A percentile compares a stretch with the other conserved stretches of the same genome.
phyloP scores from a whole-genome alignment of 768 basidiomycete species.

The Paxillus rubicundulus region DNA sequence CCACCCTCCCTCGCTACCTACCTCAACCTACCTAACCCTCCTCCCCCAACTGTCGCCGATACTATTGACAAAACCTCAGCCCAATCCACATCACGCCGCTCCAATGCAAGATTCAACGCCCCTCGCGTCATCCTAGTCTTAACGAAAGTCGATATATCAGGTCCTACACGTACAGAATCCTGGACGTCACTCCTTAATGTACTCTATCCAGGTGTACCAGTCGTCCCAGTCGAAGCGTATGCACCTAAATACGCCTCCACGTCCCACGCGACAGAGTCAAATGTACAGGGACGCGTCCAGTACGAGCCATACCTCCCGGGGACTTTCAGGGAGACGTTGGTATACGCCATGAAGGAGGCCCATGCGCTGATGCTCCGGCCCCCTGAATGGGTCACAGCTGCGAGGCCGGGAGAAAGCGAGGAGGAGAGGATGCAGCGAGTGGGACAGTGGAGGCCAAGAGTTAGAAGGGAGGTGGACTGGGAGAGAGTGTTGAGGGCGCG shows the following conservation, averaged over 20 bases:
- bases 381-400: slow-evolving; percentile 52
- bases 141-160: slow-evolving; percentile 87
- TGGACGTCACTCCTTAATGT: slow-evolving; percentile 64
- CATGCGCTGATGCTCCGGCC: slow-evolving; percentile 69
- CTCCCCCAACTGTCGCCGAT: neutral
- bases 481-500: slow-evolving; percentile 49
- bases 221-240: slow-evolving; percentile 80
- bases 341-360: slow-evolving; percentile 60
- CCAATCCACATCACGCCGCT: slow-evolving; percentile 18
- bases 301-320: slow-evolving; percentile 69
- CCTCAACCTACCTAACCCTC: slow-evolving; percentile 35
- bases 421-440: slow-evolving; percentile 47
- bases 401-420: slow-evolving; percentile 35
- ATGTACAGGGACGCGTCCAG: slow-evolving; percentile 46
- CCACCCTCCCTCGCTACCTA: slow-evolving; percentile 74
- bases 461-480: slow-evolving; percentile 75
- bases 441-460: slow-evolving; percentile 60
- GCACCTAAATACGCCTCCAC: slow-evolving; percentile 40
- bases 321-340: slow-evolving; percentile 59
- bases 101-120: slow-evolving; percentile 24
- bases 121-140: slow-evolving; percentile 63
- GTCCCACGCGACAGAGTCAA: slow-evolving; percentile 1
- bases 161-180: slow-evolving; percentile 55
- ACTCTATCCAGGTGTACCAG: slow-evolving; percentile 50
- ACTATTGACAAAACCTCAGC: slow-evolving; percentile 12